Conservation (phyloP, 192 early-diverging fungal genomes). For the Coemansia aciculifera region DNA sequence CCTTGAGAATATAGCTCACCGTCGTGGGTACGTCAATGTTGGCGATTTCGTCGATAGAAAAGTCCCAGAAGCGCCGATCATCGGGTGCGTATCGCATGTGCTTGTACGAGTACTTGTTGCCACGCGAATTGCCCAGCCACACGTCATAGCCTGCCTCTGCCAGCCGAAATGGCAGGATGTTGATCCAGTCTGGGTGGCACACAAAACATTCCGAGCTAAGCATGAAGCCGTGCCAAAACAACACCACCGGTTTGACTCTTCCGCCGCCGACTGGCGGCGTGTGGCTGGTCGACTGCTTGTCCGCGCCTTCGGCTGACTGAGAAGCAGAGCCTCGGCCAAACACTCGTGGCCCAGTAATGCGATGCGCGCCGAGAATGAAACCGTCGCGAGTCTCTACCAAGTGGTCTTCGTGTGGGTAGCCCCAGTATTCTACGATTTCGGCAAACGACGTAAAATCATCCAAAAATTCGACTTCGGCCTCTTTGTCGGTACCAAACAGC, state of each 20-base stretch:
- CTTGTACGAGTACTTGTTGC: slow-evolving; percentile 92
- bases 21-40: slow-evolving; percentile 82
- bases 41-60: slow-evolving; percentile 90
- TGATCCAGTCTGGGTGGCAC: slow-evolving; percentile 73
- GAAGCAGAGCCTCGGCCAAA: slow-evolving; percentile 19
- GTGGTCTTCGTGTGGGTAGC: slow-evolving; percentile 83
- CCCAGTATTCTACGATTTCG: slow-evolving; percentile 61
- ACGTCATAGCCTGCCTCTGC: slow-evolving; percentile 93
- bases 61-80: slow-evolving; percentile 86
- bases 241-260: slow-evolving; percentile 75
- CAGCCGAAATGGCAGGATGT: slow-evolving; percentile 78
- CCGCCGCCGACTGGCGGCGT: neutral
- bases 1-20: slow-evolving; percentile 83
- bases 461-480: slow-evolving; percentile 42
- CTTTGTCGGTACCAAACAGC: slow-evolving; percentile 32
- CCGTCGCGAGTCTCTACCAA: slow-evolving; percentile 82
- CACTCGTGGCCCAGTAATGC: slow-evolving; percentile 61
- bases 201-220: slow-evolving; percentile 94
- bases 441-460: slow-evolving; percentile 55
- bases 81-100: slow-evolving; percentile 67
- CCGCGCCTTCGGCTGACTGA: neutral
- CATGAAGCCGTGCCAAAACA: slow-evolving; percentile 94
- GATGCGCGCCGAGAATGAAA: slow-evolving; percentile 80
- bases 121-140: slow-evolving; percentile 93
- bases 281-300: neutral